These are phyloP conservation scores for Adansonia madagascariensis DNA, from an alignment of 441 rosid genomes.

Conservation along the genomic window DNA sequence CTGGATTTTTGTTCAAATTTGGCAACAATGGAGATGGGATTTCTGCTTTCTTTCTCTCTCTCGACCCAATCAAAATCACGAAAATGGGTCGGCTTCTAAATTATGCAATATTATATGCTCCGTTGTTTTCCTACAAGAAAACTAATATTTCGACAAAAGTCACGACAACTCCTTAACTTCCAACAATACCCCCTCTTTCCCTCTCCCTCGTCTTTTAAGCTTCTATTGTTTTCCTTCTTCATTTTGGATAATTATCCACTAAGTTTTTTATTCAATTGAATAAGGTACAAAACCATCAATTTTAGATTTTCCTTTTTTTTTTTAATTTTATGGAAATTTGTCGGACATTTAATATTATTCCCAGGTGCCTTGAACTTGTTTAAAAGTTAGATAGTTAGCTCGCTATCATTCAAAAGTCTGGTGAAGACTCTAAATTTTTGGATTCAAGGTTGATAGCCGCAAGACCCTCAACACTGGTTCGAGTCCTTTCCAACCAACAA, in stretches of 20 bases:
- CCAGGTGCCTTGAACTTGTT: not conserved
- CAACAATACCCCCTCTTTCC: slow-evolving; percentile 36
- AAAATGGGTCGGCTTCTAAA: slow-evolving; percentile 26
- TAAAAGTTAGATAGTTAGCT: not conserved
- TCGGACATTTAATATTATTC: not conserved
- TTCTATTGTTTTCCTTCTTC: not conserved
- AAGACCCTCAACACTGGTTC: not conserved
- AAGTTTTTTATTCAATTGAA: not conserved
- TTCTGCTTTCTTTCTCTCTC: slow-evolving; percentile 25
- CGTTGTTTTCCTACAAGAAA: slow-evolving; percentile 29
- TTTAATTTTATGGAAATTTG: not conserved
- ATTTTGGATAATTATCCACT: not conserved
- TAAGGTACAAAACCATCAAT: not conserved
- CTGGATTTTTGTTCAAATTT: slow-evolving; percentile 19
- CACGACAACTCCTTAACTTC: slow-evolving; percentile 26
- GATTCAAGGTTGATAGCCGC: not conserved
- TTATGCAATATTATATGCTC: slow-evolving; percentile 1
- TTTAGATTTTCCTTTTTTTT: not conserved
- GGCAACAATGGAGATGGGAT: slow-evolving; percentile 23
- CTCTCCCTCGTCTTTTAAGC: too few relatives aligned
- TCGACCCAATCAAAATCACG: slow-evolving; percentile 28
- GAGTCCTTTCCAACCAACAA: not conserved
- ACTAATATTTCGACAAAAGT: slow-evolving; percentile 23
- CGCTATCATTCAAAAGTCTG: not conserved
- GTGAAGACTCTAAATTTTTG: not conserved